A percentile compares a stretch with the other conserved stretches of the same genome.
These are phyloP conservation scores for Rhizopus microsporus DNA, from an alignment of 371 early-diverging fungal species.

Conservation along the genomic window DNA sequence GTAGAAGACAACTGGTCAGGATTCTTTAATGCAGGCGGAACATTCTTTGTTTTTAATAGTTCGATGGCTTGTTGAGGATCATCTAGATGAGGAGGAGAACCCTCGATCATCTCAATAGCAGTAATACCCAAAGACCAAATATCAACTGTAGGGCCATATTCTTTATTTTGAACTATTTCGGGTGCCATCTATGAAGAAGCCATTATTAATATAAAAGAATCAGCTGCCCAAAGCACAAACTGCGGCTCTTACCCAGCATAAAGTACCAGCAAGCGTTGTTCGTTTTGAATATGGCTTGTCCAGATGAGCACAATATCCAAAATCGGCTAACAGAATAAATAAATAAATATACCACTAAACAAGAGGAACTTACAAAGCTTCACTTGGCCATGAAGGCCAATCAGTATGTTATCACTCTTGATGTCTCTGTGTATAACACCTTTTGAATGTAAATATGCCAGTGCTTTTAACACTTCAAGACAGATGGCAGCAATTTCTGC, in stretches of 20 bases:
- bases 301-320: constrained; percentile 87
- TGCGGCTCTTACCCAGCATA: constrained; percentile 66
- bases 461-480: constrained; percentile 54
- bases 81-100: constrained; percentile 93
- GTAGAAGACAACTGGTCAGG: constrained; percentile 73
- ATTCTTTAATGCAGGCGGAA: constrained; percentile 79
- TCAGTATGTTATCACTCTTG: constrained; percentile 89
- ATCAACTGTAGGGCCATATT: constrained; percentile 84
- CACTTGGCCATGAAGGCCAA: constrained; percentile 76
- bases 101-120: constrained; percentile 96
- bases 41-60: constrained; percentile 29
- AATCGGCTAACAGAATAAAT: constrained; percentile 61
- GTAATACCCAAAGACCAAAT: constrained; percentile 92
- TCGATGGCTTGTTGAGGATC: constrained; percentile 80
- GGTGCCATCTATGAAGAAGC: constrained; percentile 68
- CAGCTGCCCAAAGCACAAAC: background rate
- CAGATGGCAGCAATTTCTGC: constrained; percentile 84
- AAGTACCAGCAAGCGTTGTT: constrained; percentile 83
- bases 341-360: background rate
- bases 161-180: constrained; percentile 82
- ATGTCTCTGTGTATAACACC: constrained; percentile 94
- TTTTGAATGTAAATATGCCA: constrained; percentile 75
- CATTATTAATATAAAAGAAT: background rate
- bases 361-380: constrained; percentile 66
- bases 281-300: constrained; percentile 67